These are phyloP conservation scores for Penicillium freii DNA, from an alignment of 2,329 filamentous ascomycete genomes.

Conservation along the genomic window DNA sequence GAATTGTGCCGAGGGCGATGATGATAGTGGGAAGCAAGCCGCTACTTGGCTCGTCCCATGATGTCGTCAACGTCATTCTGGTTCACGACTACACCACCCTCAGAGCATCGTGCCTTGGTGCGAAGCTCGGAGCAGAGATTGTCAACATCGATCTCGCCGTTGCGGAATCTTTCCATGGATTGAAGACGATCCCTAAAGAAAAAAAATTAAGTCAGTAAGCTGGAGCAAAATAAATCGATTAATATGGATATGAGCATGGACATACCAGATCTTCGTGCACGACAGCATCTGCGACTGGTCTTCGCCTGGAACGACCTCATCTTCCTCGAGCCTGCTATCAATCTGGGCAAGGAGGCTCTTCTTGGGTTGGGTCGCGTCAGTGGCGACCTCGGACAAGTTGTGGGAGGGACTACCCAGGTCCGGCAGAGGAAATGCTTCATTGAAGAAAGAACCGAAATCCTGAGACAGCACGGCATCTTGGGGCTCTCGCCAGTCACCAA, in stretches of 20 bases:
- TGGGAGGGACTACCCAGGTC: conserved; percentile 84
- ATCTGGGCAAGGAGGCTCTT: conserved; percentile 75
- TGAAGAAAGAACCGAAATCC: conserved; percentile 69
- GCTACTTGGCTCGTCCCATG: conserved; percentile 50
- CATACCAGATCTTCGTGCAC: conserved; percentile 92
- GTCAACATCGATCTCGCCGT: conserved; percentile 90
- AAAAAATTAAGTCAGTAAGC: conserved; percentile 43
- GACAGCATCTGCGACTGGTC: conserved; percentile 66
- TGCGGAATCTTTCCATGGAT: conserved; percentile 80
- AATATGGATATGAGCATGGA: conserved; percentile 16
- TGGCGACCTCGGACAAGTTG: conserved; percentile 43
- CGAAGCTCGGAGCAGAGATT: conserved; percentile 87
- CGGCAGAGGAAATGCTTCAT: conserved; percentile 71
- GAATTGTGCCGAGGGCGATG: not conserved
- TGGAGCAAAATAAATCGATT: no score
- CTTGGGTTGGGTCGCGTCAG: conserved; percentile 46
- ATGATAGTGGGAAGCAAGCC: not conserved
- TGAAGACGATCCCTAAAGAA: conserved; percentile 78
- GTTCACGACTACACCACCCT: conserved; percentile 83
- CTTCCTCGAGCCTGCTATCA: conserved; percentile 64
- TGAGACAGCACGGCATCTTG: conserved; percentile 74
- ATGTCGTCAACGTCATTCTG: conserved; percentile 84
- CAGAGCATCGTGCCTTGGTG: conserved; percentile 91
- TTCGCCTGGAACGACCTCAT: conserved; percentile 65
- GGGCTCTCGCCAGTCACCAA: conserved; percentile 87